Evolutionary conservation across 2,329 filamentous ascomycete genomes (phyloP).

Genomic region (Colletotrichum coccodes): DNA sequence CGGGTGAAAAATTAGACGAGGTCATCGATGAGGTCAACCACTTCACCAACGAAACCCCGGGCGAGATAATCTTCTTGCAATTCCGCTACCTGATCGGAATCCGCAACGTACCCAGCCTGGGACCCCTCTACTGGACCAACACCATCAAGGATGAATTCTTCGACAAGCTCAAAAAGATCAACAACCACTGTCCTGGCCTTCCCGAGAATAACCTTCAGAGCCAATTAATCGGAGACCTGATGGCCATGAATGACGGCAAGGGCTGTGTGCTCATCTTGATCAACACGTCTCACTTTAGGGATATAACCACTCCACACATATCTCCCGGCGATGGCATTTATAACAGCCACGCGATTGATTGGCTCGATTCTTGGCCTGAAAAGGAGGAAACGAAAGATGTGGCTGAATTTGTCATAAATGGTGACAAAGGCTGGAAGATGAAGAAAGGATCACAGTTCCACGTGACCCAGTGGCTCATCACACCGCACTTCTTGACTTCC

Average conservation of each 20-base stretch:
- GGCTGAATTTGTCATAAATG: conserved; percentile 27
- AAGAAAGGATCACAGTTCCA: conserved; percentile 38
- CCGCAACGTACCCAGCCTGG: conserved; percentile 43
- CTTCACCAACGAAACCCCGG: conserved; percentile 54
- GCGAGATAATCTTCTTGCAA: conserved; percentile 57
- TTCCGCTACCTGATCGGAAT: conserved; percentile 54
- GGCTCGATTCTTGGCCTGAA: conserved; percentile 44
- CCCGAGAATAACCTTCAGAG: conserved; percentile 36
- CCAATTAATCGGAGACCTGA: conserved; percentile 40
- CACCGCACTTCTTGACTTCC: conserved; percentile 38
- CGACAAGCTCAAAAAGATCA: conserved; percentile 49
- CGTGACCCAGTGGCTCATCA: conserved; percentile 46
- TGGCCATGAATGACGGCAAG: conserved; percentile 43
- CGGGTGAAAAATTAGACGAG: conserved; percentile 54
- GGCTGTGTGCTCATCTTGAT: conserved; percentile 47
- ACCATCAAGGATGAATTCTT: conserved; percentile 54
- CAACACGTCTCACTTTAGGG: conserved; percentile 35
- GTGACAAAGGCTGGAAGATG: not conserved
- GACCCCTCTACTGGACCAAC: conserved; percentile 46
- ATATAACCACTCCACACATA: conserved; percentile 33
- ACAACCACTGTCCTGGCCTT: conserved; percentile 49
- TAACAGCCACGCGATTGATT: conserved; percentile 34
- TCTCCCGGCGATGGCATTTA: conserved; percentile 44
- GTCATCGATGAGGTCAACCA: conserved; percentile 55
- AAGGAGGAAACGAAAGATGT: conserved; percentile 39